phyloP scores from a whole-genome alignment of 768 basidiomycete species.

The Amanita exitialis region DNA sequence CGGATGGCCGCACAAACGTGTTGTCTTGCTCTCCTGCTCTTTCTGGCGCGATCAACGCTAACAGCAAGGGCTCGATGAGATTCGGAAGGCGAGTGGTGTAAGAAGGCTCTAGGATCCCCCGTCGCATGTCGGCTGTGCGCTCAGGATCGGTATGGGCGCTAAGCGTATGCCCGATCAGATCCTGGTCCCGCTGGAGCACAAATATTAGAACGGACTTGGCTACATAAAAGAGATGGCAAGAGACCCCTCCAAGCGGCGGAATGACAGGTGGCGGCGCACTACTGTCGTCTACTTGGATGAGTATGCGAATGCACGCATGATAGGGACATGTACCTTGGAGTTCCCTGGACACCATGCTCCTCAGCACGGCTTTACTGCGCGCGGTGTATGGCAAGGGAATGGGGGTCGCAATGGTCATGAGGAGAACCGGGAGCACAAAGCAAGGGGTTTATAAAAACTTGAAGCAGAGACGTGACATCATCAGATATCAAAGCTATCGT shows the following conservation, averaged over 20 bases:
- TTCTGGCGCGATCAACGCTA: not conserved
- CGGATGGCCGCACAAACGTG: not conserved
- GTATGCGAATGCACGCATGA: not conserved
- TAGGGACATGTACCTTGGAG: conserved; percentile 9
- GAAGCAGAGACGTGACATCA: not conserved
- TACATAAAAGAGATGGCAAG: not conserved
- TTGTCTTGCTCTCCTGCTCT: not conserved
- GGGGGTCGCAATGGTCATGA: conserved; percentile 16
- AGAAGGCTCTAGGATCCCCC: not conserved
- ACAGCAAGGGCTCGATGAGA: not conserved
- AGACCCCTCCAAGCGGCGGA: not conserved
- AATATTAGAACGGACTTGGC: not conserved
- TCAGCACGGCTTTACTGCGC: conserved; percentile 18
- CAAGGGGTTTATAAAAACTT: not conserved
- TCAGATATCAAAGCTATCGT: not conserved
- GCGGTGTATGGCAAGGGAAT: conserved; percentile 20
- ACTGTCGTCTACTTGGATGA: not conserved
- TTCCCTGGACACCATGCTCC: conserved; percentile 19
- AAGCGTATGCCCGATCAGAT: not conserved
- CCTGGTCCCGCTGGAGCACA: not conserved
- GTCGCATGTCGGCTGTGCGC: too few relatives aligned
- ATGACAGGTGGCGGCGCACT: not conserved
- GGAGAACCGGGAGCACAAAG: not conserved
- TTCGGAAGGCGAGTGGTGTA: not conserved
- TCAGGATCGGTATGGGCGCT: not conserved